phyloP scores from a whole-genome alignment of 345 rosid genomes.

The Barbarea vulgaris region DNA sequence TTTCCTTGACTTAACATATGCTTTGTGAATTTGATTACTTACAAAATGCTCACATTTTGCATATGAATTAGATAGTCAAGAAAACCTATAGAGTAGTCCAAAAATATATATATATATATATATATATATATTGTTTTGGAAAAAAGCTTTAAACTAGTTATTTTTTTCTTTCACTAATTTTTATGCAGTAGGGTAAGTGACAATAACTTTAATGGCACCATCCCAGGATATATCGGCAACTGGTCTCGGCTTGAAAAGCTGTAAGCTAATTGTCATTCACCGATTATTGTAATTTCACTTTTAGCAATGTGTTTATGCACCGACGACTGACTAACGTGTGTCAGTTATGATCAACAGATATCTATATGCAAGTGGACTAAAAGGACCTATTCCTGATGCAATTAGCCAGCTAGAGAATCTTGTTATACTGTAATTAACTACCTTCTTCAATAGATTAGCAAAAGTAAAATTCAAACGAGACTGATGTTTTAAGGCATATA shows the following conservation, averaged over 20 bases:
- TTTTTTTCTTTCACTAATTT: neutral
- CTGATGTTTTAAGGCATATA: constrained; percentile 4
- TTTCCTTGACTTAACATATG: neutral
- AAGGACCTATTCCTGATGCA: constrained; percentile 53
- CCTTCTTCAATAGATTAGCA: neutral
- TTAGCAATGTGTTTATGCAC: neutral
- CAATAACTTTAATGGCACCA: constrained; percentile 64
- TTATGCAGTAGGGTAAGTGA: constrained; percentile 66
- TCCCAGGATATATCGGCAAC: constrained; percentile 59
- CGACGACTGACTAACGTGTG: neutral
- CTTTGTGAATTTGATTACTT: neutral
- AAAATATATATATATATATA: too few relatives aligned
- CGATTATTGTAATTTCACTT: neutral
- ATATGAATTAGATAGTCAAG: neutral
- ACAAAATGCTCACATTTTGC: neutral
- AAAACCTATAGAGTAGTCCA: neutral
- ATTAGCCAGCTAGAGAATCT: constrained; percentile 38
- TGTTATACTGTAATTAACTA: constrained; percentile 36
- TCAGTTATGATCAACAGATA: constrained; percentile 29
- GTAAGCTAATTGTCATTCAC: constrained; percentile 50
- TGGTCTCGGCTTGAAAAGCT: constrained; percentile 54
- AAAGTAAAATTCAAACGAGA: neutral
- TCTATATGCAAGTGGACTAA: constrained; percentile 53
- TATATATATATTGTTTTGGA: too few relatives aligned
- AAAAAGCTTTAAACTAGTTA: neutral